Percentiles rank a stretch among this genome's conserved stretches.
These are phyloP conservation scores for Mycena olivaceomarginata DNA, from an alignment of 768 basidiomycete genomes.

Conservation along the genomic window DNA sequence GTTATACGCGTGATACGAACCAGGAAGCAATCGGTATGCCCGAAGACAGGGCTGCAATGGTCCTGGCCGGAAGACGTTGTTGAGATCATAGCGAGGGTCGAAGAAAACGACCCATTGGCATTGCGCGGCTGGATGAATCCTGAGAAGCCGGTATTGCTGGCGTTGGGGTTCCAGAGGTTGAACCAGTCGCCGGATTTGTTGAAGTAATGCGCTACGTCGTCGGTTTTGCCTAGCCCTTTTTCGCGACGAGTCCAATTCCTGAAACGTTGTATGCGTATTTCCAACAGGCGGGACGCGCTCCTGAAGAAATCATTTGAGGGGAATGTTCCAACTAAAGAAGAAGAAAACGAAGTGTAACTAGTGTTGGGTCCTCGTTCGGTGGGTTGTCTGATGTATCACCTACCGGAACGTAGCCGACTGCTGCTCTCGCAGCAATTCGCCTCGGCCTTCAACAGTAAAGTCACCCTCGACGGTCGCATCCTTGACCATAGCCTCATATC, in stretches of 20 bases:
- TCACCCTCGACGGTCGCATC: conserved; percentile 42
- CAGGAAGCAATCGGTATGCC: conserved; percentile 39
- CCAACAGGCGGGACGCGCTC: conserved; percentile 41
- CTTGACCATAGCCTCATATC: conserved; percentile 48
- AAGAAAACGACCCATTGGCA: conserved; percentile 41
- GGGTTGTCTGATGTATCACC: conserved; percentile 38
- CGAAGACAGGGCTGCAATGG: conserved; percentile 43
- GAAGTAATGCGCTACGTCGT: conserved; percentile 35
- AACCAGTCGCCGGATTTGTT: conserved; percentile 42
- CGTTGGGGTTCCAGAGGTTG: conserved; percentile 44
- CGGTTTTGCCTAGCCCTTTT: conserved; percentile 34
- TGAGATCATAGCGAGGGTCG: conserved; percentile 40
- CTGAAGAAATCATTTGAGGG: conserved; percentile 4
- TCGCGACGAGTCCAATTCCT: conserved; percentile 42
- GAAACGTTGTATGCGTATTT: conserved; percentile 45
- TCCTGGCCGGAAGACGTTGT: conserved; percentile 42
- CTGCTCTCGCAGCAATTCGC: conserved; percentile 28
- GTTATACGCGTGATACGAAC: not conserved
- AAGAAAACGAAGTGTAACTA: not conserved
- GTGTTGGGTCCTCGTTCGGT: conserved; percentile 40
- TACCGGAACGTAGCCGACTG: conserved; percentile 33
- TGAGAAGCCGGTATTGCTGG: conserved; percentile 34
- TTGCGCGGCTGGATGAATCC: conserved; percentile 44
- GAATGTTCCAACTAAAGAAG: not conserved
- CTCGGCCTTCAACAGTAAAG: conserved; percentile 39